Evolutionary conservation across 2,329 filamentous ascomycete genomes (phyloP).

Genomic region (Pseudocercospora vitis): DNA sequence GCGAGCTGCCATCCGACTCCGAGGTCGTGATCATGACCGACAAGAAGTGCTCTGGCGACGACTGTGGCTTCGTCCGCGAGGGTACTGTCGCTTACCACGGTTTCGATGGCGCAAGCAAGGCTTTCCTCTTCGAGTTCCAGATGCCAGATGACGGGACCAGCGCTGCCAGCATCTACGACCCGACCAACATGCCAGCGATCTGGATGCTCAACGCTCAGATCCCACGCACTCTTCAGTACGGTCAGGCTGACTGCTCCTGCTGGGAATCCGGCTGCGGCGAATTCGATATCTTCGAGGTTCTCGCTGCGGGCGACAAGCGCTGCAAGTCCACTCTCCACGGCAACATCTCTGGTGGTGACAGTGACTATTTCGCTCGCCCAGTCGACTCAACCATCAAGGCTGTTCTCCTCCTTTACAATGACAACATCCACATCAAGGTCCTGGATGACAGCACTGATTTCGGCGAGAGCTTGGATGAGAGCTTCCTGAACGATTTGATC

Average conservation of each 20-base stretch:
- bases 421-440: conserved; percentile 58
- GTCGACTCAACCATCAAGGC: conserved; percentile 60
- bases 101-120: conserved; percentile 67
- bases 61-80: conserved; percentile 39
- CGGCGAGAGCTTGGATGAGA: conserved; percentile 36
- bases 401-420: conserved; percentile 61
- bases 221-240: conserved; percentile 69
- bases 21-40: conserved; percentile 56
- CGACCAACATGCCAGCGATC: conserved; percentile 67
- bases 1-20: conserved; percentile 48
- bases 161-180: conserved; percentile 41
- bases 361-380: conserved; percentile 71
- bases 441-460: conserved; percentile 44
- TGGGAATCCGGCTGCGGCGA: conserved; percentile 71
- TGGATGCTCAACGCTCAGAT: conserved; percentile 76
- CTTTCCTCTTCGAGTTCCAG: conserved; percentile 71
- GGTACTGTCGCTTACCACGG: conserved; percentile 58
- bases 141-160: conserved; percentile 64
- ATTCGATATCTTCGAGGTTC: conserved; percentile 72
- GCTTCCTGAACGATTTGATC: conserved; percentile 38
- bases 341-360: conserved; percentile 63
- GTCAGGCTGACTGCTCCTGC: conserved; percentile 64
- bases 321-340: conserved; percentile 70
- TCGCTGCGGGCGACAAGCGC: conserved; percentile 63
- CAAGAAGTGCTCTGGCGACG: conserved; percentile 50